Conservation (phyloP, 257 asterid species). For the Solanum paucissectum region DNA sequence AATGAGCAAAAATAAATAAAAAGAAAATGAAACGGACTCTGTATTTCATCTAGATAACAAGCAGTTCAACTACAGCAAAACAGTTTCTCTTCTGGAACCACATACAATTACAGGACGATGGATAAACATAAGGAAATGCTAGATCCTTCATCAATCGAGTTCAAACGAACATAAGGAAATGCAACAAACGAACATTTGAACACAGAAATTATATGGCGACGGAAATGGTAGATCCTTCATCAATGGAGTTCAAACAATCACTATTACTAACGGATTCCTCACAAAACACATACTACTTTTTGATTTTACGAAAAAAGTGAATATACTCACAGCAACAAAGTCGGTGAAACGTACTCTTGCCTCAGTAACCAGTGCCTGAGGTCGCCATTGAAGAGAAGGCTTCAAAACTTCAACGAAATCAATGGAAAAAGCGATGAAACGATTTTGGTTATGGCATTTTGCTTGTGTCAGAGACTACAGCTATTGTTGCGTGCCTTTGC, state of each 20-base stretch:
- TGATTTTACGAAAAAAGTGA: neutral
- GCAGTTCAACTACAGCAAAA: neutral
- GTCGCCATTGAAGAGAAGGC: neutral
- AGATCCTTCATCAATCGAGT: too few species aligned
- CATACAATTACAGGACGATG: too few species aligned
- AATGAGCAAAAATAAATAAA: too few species aligned
- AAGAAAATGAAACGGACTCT: neutral
- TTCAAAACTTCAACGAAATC: neutral
- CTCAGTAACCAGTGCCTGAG: neutral
- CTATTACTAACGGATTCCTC: neutral
- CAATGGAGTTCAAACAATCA: neutral
- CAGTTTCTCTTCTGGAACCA: neutral
- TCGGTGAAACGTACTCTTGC: neutral
- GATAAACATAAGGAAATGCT: too few species aligned
- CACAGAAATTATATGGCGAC: neutral
- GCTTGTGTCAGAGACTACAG: neutral
- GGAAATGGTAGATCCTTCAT: neutral
- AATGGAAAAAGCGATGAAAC: too few species aligned
- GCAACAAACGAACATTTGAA: too few species aligned
- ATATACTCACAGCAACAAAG: neutral
- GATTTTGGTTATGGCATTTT: neutral
- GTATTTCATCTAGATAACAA: neutral
- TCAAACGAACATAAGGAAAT: too few species aligned
- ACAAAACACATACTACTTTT: neutral
- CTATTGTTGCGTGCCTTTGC: neutral